Percentiles rank a stretch among this genome's conserved stretches.
Conservation (phyloP, 352 stramenopile species). For the Globisporangium uncinulatum region DNA sequence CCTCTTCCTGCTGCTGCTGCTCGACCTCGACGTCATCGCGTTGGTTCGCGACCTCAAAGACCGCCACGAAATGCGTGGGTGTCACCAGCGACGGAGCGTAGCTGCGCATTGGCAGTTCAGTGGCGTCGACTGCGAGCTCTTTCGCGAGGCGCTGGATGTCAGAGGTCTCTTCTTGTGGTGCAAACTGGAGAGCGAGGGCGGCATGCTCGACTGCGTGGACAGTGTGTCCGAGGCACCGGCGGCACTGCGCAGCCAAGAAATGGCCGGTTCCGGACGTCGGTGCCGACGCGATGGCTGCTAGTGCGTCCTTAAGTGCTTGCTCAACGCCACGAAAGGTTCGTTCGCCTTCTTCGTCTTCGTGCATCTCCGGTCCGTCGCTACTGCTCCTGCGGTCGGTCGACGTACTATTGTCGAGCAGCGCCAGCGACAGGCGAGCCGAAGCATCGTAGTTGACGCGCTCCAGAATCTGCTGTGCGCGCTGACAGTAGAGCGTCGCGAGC, state of each 20-base stretch:
- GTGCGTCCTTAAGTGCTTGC: slow-evolving; percentile 37
- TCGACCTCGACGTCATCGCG: slow-evolving; percentile 7
- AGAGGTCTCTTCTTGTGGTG: slow-evolving; percentile 9
- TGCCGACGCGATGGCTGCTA: slow-evolving; percentile 15
- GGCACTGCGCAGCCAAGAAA: slow-evolving; percentile 32
- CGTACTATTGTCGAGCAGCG: slow-evolving; percentile 5
- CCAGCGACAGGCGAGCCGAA: slow-evolving; percentile 11
- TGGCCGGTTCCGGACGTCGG: slow-evolving; percentile 8
- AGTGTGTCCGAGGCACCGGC: slow-evolving; percentile 31
- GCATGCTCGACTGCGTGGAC: slow-evolving; percentile 23
- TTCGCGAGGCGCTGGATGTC: slow-evolving; percentile 26
- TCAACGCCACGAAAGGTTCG: slow-evolving; percentile 20
- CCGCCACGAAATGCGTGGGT: slow-evolving; percentile 8
- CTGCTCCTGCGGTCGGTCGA: slow-evolving; percentile 3
- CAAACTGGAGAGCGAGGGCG: slow-evolving; percentile 14
- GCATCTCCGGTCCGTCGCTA: slow-evolving; percentile 10
- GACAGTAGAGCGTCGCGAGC: slow-evolving; percentile 25
- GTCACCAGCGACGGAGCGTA: slow-evolving; percentile 8
- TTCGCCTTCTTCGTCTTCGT: slow-evolving; percentile 3
- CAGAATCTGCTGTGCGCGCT: slow-evolving; percentile 29
- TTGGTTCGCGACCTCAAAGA: slow-evolving; percentile 7
- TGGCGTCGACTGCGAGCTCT: slow-evolving; percentile 27
- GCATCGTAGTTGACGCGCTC: slow-evolving; percentile 37
- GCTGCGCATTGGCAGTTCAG: not conserved
- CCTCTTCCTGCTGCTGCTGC: slow-evolving; percentile 9